Conservation (phyloP, 2,329 filamentous ascomycete species). For the Penicillium sp. region DNA sequence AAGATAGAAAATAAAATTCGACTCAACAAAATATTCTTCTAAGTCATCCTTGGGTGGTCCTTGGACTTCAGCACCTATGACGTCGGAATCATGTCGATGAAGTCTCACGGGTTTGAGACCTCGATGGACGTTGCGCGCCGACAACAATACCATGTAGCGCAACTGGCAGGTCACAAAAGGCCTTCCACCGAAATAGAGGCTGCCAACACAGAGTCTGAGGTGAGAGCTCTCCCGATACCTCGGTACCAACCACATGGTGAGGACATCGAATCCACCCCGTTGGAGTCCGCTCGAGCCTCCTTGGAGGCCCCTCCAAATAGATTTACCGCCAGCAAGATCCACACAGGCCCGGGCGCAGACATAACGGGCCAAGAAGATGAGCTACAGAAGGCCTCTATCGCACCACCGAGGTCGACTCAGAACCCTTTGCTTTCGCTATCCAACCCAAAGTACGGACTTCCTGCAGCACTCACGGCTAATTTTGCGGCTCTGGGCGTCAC, state of each 20-base stretch:
- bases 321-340: slow-evolving; percentile 45
- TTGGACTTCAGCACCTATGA: slow-evolving; percentile 20
- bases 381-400: slow-evolving; percentile 35
- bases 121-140: slow-evolving; percentile 45
- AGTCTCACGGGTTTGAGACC: slow-evolving; percentile 56
- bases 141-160: slow-evolving; percentile 40
- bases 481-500: slow-evolving; percentile 67
- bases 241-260: background rate
- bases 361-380: slow-evolving; percentile 9
- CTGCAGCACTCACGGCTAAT: slow-evolving; percentile 61
- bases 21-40: background rate
- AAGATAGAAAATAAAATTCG: background rate
- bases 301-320: slow-evolving; percentile 25
- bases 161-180: slow-evolving; percentile 55
- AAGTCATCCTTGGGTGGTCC: background rate
- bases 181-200: slow-evolving; percentile 16
- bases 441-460: slow-evolving; percentile 65
- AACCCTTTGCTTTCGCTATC: slow-evolving; percentile 58
- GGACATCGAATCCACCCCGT: slow-evolving; percentile 15
- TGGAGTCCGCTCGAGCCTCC: slow-evolving; percentile 32
- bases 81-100: slow-evolving; percentile 30
- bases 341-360: slow-evolving; percentile 26
- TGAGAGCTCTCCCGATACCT: background rate
- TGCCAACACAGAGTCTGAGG: background rate
- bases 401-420: slow-evolving; percentile 34